Base-by-base conservation (phyloP, 768 basidiomycete species). In the Postia placenta region DNA sequence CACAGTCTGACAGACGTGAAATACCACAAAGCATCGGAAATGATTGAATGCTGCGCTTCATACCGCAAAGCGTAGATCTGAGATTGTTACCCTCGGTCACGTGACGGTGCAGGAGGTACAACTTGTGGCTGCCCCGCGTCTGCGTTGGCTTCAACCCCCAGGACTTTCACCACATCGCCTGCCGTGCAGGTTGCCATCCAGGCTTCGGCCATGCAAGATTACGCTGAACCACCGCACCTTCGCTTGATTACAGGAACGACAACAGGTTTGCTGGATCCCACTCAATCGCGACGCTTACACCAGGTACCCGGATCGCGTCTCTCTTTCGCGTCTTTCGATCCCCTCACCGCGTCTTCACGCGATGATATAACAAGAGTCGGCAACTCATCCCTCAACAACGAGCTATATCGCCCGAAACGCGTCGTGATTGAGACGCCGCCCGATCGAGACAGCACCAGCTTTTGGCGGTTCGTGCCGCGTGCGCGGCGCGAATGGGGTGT, bases 381-480 rank as follows among this genome's bases (percentile, higher is more conserved):
- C 26, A 75, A 68, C 42, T 67, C 74, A 42, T 74, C 69, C 22
- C 59, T 72, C 11, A 68, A 73, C 30, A 72, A 74, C n/a, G 72
- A 74, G 33, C 67, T 72, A 0, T 71, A 72, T 42, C 70, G 78
- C 4, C 79, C 83, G 1, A 85, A 82, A 62, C 85, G 88, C 45
- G 71, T 91, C 58, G 85, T 90, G 2, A 71, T 90, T 27, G 88
- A 91, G 67, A 80, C 73, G 6, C 67, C 73, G 3, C 70, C 78
- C 3, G 53, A 52, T 17, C 58, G 58, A 0, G 72, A 69, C n/a
- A 79, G 78, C 14, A 69, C 72, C 30, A 74, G 70, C 42, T 74
- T 71, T 50, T 91, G 87, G 88, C 74, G 88, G 38, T 90, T 85
- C 64, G 85, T 91, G 15, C 88, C 88, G 27, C 78, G 73, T 42